Conservation (phyloP, 2,329 filamentous ascomycete genomes). For the Aschersonia sp. region DNA sequence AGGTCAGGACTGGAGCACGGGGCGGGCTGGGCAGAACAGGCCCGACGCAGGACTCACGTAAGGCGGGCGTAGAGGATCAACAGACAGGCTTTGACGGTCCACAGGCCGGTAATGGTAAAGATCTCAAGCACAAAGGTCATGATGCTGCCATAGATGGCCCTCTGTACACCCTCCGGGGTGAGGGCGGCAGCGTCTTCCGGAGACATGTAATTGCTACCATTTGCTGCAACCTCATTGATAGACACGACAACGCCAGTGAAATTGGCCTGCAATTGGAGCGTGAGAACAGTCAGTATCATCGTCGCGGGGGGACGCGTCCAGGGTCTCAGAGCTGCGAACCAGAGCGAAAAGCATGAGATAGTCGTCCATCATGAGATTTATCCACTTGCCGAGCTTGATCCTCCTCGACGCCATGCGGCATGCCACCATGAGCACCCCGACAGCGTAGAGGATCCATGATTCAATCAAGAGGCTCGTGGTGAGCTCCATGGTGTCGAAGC, state of each 20-base stretch:
- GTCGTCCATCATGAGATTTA: conserved; percentile 38
- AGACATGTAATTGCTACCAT: conserved; percentile 30
- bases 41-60: conserved; percentile 20
- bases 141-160: conserved; percentile 36
- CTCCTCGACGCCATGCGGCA: conserved; percentile 16
- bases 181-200: conserved; percentile 23
- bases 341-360: conserved; percentile 39
- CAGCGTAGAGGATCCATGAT: conserved; percentile 15
- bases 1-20: no score
- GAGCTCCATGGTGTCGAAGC: conserved; percentile 10
- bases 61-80: conserved; percentile 37
- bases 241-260: conserved; percentile 24
- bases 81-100: conserved; percentile 37
- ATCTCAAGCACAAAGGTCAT: conserved; percentile 38
- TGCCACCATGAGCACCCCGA: conserved; percentile 12
- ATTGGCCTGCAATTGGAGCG: conserved; percentile 2
- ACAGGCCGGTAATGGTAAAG: conserved; percentile 33
- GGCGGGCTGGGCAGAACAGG: no score
- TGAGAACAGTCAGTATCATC: no score
- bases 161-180: conserved; percentile 23
- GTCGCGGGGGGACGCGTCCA: background rate
- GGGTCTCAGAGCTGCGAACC: conserved; percentile 10
- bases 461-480: conserved; percentile 11
- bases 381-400: conserved; percentile 26
- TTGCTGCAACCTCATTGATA: conserved; percentile 25